Evolutionary conservation across 1,284 basidiomycete genomes (phyloP), one percentile per base, ranked within the genome.

Genomic region (Sanghuangporus sanghuang): DNA sequence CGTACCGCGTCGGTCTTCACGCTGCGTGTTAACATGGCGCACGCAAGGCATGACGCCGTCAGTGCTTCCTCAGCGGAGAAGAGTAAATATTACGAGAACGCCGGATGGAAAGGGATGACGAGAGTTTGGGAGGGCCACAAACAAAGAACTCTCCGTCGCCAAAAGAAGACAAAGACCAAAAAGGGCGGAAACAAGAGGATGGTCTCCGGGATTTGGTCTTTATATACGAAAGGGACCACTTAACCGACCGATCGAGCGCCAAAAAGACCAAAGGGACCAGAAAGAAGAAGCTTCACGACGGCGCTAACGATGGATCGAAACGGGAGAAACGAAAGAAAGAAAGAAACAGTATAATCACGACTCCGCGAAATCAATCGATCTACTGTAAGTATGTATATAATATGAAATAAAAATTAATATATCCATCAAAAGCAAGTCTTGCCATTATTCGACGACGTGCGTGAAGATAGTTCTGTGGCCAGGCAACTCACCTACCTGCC

Each of bases 371-470:
- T 14, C 23, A 32, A 32, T 12, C 36, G 36, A n/a, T n/a, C n/a
- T 44, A n/a, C 38, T 21, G 38, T 40, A 42, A 57, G 38, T 40
- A 9, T 8, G 16, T 23, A 39, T 23, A 12, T 39, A 57, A 23
- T 16, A 32, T 32, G 27, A 32, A 32, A 32, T 32, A 32, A 3
- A 27, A 21, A 39, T 61, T 46, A 55, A 61, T 61, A 54, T 54
- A 23, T 21, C 60, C 60, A 61, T 55, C 53, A 52, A 44, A 56
- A 55, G 60, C 50, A 55, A 38, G 52, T 21, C 16, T 38, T 48
- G 53, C 38, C 60, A 61, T 55, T 61, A 35, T 61, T 32, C 39
- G 53, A 18, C 27, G 23, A 42, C 35, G 52, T 27, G 40, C 40
- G 40, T 36, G 27, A 21, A 9, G 23, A 27, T 40, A 35, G 16